These are phyloP conservation scores for Fagus crenata DNA, from an alignment of 306 rosid genomes.

Conservation along the genomic window DNA sequence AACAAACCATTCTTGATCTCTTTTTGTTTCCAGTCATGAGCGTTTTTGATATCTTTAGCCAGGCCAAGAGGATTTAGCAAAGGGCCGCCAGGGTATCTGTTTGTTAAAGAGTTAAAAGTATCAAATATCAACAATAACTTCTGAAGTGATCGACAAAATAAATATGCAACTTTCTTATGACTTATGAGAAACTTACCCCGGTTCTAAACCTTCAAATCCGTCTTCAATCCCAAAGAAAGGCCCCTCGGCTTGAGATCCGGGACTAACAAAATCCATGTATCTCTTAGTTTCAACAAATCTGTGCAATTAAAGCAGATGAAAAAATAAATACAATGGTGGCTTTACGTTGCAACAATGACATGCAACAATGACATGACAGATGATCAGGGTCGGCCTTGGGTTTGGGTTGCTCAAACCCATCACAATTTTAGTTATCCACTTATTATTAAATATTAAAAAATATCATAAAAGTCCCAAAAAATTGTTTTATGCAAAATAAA, in stretches of 20 bases:
- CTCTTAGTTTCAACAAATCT: slow-evolving; percentile 88
- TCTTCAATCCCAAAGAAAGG: slow-evolving; percentile 80
- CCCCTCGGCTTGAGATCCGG: slow-evolving; percentile 91
- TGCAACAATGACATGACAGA: not conserved
- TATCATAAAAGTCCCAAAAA: too few relatives aligned
- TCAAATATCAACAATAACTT: not conserved
- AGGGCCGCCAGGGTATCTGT: slow-evolving; percentile 85
- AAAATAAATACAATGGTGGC: not conserved
- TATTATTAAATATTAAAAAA: too few relatives aligned
- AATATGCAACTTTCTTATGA: not conserved
- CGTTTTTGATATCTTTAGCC: slow-evolving; percentile 76
- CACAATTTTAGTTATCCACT: too few relatives aligned
- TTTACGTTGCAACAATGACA: not conserved
- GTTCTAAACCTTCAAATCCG: slow-evolving; percentile 78
- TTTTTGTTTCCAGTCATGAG: slow-evolving; percentile 82
- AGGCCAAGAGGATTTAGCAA: slow-evolving; percentile 82
- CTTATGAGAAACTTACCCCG: slow-evolving; percentile 58
- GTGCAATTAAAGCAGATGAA: slow-evolving; percentile 24
- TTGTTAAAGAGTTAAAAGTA: not conserved
- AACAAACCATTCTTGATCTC: slow-evolving; percentile 80
- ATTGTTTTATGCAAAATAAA: too few relatives aligned
- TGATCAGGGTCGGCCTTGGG: too few relatives aligned
- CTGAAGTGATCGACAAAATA: not conserved
- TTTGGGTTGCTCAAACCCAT: too few relatives aligned
- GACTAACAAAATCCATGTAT: slow-evolving; percentile 85